Percentiles rank a stretch among this genome's conserved stretches.
Conservation (phyloP, 768 basidiomycete genomes). For the Psilocybe azurescens region DNA sequence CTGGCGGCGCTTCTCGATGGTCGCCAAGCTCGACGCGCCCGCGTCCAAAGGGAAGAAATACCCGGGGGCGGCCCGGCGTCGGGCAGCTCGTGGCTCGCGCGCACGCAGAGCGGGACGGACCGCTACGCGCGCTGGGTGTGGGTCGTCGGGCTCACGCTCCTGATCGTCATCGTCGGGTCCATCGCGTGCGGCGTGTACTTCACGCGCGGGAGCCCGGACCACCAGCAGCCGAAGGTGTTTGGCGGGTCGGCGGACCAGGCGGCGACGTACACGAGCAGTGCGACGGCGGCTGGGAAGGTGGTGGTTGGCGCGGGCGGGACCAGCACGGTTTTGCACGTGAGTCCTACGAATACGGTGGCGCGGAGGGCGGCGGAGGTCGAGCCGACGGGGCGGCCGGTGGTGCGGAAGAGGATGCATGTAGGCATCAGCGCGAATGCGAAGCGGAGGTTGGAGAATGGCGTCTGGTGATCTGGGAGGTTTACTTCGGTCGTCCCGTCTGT, state of each 20-base stretch:
- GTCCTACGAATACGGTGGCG: conserved; percentile 66
- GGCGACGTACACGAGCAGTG: conserved; percentile 42
- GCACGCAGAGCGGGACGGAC: conserved; percentile 60
- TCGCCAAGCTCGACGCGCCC: conserved; percentile 67
- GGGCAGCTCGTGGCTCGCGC: conserved; percentile 66
- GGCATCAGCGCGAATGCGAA: background rate
- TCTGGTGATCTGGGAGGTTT: background rate
- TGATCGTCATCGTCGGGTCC: conserved; percentile 58
- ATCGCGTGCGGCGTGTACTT: conserved; percentile 66
- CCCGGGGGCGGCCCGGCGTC: conserved; percentile 1
- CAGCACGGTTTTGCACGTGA: conserved; percentile 46
- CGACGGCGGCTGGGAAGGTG: conserved; percentile 43
- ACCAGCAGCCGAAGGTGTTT: conserved; percentile 62
- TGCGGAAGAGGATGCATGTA: background rate
- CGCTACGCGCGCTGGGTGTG: conserved; percentile 72
- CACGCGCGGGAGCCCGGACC: conserved; percentile 52
- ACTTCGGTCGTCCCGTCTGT: background rate
- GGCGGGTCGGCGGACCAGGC: conserved; percentile 53
- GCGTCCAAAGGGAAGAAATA: conserved; percentile 53
- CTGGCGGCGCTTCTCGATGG: conserved; percentile 87
- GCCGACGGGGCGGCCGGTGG: conserved; percentile 17
- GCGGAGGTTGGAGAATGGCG: background rate
- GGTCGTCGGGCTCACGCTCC: conserved; percentile 63
- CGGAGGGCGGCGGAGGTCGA: conserved; percentile 28
- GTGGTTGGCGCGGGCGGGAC: conserved; percentile 29